Conservation (phyloP, 768 basidiomycete genomes). For the Leucosporidium scottii region DNA sequence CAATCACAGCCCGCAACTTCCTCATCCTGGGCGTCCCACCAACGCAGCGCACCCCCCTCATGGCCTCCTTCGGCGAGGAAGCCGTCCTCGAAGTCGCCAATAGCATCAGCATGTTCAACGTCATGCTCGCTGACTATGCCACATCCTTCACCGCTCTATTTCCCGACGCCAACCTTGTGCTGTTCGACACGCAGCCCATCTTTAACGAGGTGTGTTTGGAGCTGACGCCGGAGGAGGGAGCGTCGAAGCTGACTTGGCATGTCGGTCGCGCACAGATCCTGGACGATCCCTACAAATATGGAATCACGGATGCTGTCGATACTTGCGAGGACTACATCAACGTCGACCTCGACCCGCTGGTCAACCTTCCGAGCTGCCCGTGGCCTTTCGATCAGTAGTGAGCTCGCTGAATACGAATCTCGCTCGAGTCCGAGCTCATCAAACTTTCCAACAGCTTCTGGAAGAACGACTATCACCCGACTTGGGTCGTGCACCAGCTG, state of each 20-base stretch:
- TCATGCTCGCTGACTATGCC: not conserved
- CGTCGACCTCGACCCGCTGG: too few species aligned
- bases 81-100: not conserved
- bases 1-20: slow-evolving; percentile 14
- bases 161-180: not conserved
- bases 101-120: slow-evolving; percentile 5
- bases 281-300: too few species aligned
- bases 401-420: too few species aligned
- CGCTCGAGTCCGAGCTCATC: too few species aligned
- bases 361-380: too few species aligned
- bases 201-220: not conserved
- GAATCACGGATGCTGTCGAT: too few species aligned
- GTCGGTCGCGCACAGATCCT: too few species aligned
- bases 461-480: too few species aligned
- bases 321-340: too few species aligned
- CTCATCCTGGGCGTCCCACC: slow-evolving; percentile 20
- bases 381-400: too few species aligned
- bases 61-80: not conserved
- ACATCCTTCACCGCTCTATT: not conserved
- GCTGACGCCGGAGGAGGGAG: not conserved
- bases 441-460: too few species aligned
- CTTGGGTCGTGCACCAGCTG: too few species aligned
- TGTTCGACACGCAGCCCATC: slow-evolving; percentile 19
- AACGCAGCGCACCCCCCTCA: slow-evolving; percentile 2
- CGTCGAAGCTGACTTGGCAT: not conserved